These are phyloP conservation scores for Populus simonii DNA, from an alignment of 345 rosid genomes.

Conservation along the genomic window DNA sequence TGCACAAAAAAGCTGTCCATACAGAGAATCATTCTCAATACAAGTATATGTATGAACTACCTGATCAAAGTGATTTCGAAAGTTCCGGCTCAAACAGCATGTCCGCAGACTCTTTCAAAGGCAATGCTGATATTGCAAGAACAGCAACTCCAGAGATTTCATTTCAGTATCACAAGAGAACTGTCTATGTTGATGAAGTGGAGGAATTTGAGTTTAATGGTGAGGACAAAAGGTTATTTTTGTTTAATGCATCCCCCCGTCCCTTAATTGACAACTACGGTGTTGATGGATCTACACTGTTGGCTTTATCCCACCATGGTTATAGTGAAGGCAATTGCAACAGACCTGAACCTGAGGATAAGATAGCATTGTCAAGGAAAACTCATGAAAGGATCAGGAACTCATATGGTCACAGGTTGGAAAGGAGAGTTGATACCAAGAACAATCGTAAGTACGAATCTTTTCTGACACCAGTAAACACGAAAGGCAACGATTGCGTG, in stretches of 20 bases:
- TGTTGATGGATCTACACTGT: not conserved
- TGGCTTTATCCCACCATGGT: not conserved
- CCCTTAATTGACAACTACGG: not conserved
- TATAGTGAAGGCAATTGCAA: not conserved
- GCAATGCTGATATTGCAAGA: slow-evolving; percentile 7
- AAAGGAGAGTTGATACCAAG: no score
- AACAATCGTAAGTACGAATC: no score
- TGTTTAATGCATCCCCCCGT: slow-evolving; percentile 13
- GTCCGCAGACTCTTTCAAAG: not conserved
- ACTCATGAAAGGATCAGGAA: no score
- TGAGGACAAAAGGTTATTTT: slow-evolving; percentile 23
- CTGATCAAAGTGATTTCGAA: not conserved
- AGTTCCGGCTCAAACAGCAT: slow-evolving; percentile 10
- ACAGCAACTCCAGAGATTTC: not conserved
- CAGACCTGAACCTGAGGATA: no score
- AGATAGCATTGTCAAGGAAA: no score
- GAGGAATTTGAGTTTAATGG: slow-evolving; percentile 13
- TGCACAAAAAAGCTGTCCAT: not conserved
- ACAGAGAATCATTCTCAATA: not conserved
- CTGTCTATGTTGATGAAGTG: slow-evolving; percentile 14
- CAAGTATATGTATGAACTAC: not conserved
- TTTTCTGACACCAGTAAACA: no score
- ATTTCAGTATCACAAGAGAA: not conserved
- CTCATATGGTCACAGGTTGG: no score
- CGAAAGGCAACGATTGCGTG: no score